A percentile compares a stretch with the other conserved stretches of the same genome.
Conservation (phyloP, 164 flowering plant species). For the Nymphaea colorata region DNA sequence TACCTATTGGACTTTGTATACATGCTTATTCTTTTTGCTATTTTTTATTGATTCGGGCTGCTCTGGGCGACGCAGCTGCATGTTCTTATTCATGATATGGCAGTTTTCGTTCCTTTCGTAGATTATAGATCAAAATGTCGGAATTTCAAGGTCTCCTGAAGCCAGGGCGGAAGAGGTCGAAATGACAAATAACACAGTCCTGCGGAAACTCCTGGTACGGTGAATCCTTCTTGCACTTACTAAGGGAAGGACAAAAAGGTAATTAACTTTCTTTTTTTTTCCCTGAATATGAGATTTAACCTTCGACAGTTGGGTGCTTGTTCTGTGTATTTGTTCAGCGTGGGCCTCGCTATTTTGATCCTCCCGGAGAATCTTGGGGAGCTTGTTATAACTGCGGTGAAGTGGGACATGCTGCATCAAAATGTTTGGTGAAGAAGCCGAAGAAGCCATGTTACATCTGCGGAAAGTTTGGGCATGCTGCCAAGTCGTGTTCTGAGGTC, state of each 20-base stretch:
- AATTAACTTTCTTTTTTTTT: background rate
- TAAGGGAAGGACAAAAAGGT: background rate
- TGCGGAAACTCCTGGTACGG: conserved; percentile 56
- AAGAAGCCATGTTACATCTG: conserved; percentile 84
- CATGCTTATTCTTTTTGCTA: background rate
- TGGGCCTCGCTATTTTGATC: conserved; percentile 68
- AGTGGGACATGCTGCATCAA: conserved; percentile 37
- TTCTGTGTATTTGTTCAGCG: conserved; percentile 20
- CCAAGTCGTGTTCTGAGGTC: conserved; percentile 71
- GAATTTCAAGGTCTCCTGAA: conserved; percentile 7
- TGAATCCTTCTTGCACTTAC: background rate
- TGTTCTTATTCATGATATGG: background rate
- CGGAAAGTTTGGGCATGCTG: conserved; percentile 75
- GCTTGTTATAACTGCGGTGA: conserved; percentile 55
- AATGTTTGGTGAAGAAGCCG: conserved; percentile 35
- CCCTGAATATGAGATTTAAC: background rate
- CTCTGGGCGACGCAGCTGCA: background rate
- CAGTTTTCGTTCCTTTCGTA: conserved; percentile 2
- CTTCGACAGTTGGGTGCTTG: conserved; percentile 2
- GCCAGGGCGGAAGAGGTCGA: conserved; percentile 16
- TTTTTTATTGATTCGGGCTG: background rate
- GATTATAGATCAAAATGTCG: conserved; percentile 13
- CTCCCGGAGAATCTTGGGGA: conserved; percentile 30
- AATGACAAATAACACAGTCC: conserved; percentile 25
- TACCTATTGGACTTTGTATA: no score